Evolutionary conservation across 495 filamentous ascomycete genomes (phyloP).

Genomic region (Xylaria venustula): DNA sequence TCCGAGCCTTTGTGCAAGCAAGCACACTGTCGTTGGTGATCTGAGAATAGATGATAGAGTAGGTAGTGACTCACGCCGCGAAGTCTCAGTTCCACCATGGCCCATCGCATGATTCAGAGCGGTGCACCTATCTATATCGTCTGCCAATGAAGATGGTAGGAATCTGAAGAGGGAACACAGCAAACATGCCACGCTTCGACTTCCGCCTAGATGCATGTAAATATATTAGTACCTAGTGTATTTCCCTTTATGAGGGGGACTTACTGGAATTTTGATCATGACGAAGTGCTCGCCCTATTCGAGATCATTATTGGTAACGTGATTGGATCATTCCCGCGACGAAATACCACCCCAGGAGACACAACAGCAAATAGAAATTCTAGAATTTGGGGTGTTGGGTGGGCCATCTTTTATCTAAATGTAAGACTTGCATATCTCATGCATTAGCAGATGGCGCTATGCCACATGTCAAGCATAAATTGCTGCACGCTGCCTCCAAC

Average conservation of each 20-base stretch:
- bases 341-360: neutral
- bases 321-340: neutral
- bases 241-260: neutral
- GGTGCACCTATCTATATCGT: slow-evolving; percentile 1
- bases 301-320: neutral
- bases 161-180: neutral
- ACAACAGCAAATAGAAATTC: neutral
- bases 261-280: too few species aligned
- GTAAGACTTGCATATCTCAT: slow-evolving; percentile 9
- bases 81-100: neutral
- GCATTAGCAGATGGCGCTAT: slow-evolving; percentile 4
- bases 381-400: neutral
- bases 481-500: neutral
- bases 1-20: too few species aligned
- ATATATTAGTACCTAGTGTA: neutral
- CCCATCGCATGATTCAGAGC: neutral
- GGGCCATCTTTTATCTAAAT: slow-evolving; percentile 3
- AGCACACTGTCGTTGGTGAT: too few species aligned
- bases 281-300: neutral
- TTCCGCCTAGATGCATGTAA: neutral
- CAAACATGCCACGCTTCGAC: neutral
- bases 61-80: neutral
- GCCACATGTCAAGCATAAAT: slow-evolving; percentile 15
- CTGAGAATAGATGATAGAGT: neutral
- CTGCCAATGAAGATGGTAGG: too few species aligned